phyloP scores from a whole-genome alignment of 1,284 basidiomycete species.

The Cutaneotrichosporon sp. region DNA sequence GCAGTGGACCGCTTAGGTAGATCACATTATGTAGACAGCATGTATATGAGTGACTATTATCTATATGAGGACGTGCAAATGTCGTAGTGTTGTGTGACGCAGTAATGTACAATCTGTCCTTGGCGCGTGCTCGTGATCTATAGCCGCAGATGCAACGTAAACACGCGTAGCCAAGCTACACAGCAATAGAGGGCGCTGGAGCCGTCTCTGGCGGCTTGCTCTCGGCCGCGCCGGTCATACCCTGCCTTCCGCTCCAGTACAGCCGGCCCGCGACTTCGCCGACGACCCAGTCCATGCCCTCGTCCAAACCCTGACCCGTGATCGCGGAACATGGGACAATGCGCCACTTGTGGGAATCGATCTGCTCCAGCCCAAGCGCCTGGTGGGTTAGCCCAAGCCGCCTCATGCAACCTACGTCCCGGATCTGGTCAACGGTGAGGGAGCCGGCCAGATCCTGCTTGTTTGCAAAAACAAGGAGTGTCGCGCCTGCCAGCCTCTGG shows the following conservation, averaged over 20 bases:
- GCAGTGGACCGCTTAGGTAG: no score
- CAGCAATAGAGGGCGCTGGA: no score
- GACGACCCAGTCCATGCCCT: slow-evolving; percentile 92
- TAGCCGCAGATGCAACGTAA: no score
- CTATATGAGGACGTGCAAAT: no score
- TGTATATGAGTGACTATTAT: no score
- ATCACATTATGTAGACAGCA: no score
- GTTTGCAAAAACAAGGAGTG: slow-evolving; percentile 95
- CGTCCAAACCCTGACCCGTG: slow-evolving; percentile 75
- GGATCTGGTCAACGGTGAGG: slow-evolving; percentile 74
- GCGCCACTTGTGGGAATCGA: slow-evolving; percentile 82
- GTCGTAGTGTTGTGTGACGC: no score
- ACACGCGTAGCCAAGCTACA: no score
- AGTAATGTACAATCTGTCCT: no score
- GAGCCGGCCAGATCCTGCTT: slow-evolving; percentile 94
- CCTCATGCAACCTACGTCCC: slow-evolving; percentile 60
- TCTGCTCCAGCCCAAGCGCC: slow-evolving; percentile 68
- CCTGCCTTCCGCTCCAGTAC: slow-evolving; percentile 38
- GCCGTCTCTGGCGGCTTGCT: no score
- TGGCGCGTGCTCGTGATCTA: no score
- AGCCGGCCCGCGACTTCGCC: slow-evolving; percentile 72
- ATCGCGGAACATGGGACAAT: slow-evolving; percentile 90
- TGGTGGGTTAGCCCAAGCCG: slow-evolving; percentile 40
- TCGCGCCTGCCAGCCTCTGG: slow-evolving; percentile 86
- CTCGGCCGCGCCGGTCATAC: no score